Base-by-base conservation (phyloP, 225 moss, liverwort and hornwort species). In the Bryoerythrophyllum caledonicum region DNA sequence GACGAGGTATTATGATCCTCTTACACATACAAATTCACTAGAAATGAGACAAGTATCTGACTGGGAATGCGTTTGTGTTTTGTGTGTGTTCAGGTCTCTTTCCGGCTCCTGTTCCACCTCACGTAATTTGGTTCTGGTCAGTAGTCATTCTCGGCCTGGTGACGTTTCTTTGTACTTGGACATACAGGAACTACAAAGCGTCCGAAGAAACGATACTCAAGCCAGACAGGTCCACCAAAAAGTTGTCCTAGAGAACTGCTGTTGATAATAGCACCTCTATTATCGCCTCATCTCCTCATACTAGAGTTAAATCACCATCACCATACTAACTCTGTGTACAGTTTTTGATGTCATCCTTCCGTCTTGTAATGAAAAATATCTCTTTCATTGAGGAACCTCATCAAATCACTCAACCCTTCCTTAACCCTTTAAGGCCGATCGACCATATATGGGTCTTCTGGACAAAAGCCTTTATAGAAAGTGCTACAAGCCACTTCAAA, bases 61-160 rank as follows among this genome's bases (percentile, higher is more conserved):
- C 38, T 10, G 10, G 9, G 38, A 6, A n/a, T n/a, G 38, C 38
- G 38, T 65, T 4, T 51, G n/a, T 76, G 10, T 1, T 38, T 0
- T 38, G 51, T 41, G 62, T 6, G 52, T 69, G 40, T 76, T 40
- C 90, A 97, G 93, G 99, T 55, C 90, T 91, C 69, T 99, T 93
- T 80, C 79, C 91, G 9, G 86, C 82, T 61, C 91, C 90, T 64
- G 86, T 82, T 91, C 93, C 99, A 30, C n/a, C 62, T 24, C 90
- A 88, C 72, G 87, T 99, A 49, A 89, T 87, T 49, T 91, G 92
- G 92, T 95, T 95, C 73, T 99, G 99, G 99, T 82, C 86, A 14
- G 41, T 69, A 14, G 63, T 81, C 56, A 76, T 79, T 66, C 20
- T 85, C 15, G 74, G 87, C 34, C 87, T 88, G 65, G 44, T 89